Base-by-base conservation (phyloP, 2,329 filamentous ascomycete genomes). In the Ilyonectria robusta region DNA sequence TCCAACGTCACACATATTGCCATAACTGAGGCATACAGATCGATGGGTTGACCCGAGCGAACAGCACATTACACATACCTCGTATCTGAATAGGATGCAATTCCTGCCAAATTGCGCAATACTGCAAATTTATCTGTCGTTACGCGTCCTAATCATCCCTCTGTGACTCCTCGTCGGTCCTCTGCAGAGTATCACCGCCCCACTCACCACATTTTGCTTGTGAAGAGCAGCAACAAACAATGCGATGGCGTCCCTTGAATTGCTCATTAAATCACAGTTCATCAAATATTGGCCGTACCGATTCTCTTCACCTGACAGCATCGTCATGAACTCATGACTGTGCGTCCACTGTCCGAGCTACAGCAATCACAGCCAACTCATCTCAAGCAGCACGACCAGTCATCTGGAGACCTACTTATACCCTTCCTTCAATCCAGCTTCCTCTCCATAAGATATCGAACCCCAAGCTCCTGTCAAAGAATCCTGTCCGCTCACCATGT, bases 241-340 rank as follows among this genome's bases (percentile, higher is more conserved):
- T 15, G 9, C 9, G 13, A 6, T 19, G 29, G 15, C n/a, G n/a
- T 6, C 8, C 5, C 10, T 31, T 53, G 50, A 53, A 35, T 53
- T 31, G 21, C 50, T 2, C 3, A 15, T 6, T 8, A 11, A 1
- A 35, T 33, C 31, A 15, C 9, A 37, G 50, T 19, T 15, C 13
- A 1, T 3, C 2, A 35, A 35, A 13, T 0, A 15, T 13, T 7
- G n/a, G 21, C 9, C 5, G 10, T 19, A 7, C n/a, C n/a, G 4
- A 21, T 51, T 8, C 4, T 13, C 6, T 53, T 21, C 11, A 10
- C 10, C n/a, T 19, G 17, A 19, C 7, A 35, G 11, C 10, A 21
- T 11, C 13, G 2, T n/a, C 11, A 10, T 53, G 19, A 11, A 13
- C 17, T 10, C 17, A 10, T 31, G 48, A 51, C 13, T 13, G 23